A percentile compares a stretch with the other conserved stretches of the same genome.
phyloP scores from a whole-genome alignment of 257 asterid species.

The Rhazya stricta region DNA sequence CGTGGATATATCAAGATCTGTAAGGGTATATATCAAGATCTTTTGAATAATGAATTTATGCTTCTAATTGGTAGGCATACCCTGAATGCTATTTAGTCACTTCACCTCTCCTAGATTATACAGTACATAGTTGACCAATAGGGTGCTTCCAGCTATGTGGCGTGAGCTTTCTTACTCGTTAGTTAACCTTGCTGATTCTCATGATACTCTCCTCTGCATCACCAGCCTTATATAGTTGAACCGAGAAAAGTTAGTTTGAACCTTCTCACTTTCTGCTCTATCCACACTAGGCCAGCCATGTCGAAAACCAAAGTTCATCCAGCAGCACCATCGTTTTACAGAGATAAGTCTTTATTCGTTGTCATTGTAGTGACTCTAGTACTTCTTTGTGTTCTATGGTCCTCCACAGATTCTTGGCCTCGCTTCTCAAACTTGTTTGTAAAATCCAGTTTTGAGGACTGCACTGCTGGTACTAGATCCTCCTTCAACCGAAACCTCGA shows the following conservation, averaged over 20 bases:
- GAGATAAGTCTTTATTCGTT: conserved; percentile 24
- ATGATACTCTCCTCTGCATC: neutral
- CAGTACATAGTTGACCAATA: neutral
- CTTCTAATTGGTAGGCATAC: neutral
- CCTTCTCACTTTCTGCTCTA: neutral
- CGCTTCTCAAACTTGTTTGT: conserved; percentile 13
- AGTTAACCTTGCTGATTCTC: neutral
- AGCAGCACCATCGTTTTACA: conserved; percentile 24
- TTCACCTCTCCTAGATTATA: too few species aligned
- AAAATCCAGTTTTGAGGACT: conserved; percentile 1
- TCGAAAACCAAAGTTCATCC: conserved; percentile 27
- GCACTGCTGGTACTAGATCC: neutral
- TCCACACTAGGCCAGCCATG: conserved; percentile 23
- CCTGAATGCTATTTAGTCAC: neutral
- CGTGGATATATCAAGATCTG: too few species aligned
- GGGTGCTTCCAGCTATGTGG: neutral
- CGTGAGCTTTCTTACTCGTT: neutral
- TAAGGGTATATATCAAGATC: too few species aligned
- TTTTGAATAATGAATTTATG: too few species aligned
- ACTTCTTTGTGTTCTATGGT: conserved; percentile 33
- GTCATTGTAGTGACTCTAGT: conserved; percentile 24
- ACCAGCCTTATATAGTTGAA: neutral
- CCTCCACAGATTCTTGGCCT: conserved; percentile 32
- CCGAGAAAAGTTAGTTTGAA: neutral
- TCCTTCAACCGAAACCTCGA: conserved; percentile 26